Percentiles rank a stretch among this genome's conserved stretches.
These are phyloP conservation scores for Xylariaceae sp. DNA, from an alignment of 2,329 filamentous ascomycete genomes.

Conservation along the genomic window DNA sequence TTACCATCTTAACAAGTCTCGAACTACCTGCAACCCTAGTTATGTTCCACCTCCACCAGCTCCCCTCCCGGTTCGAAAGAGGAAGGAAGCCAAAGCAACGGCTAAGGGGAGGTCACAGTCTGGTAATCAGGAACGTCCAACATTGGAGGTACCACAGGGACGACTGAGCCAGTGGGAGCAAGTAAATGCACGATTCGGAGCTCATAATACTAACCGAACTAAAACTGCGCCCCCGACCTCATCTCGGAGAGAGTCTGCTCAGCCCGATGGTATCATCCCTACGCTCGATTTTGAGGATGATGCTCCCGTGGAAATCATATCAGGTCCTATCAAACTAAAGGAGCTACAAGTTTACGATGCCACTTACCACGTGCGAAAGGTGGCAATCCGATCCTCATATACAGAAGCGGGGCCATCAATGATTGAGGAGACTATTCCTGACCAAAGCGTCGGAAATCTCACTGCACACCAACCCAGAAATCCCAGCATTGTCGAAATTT, in stretches of 20 bases:
- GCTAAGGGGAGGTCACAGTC: background rate
- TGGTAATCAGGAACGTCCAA: no score
- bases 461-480: background rate
- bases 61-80: slow-evolving; percentile 17
- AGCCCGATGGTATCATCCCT: background rate
- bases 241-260: background rate
- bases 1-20: slow-evolving; percentile 57
- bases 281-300: background rate
- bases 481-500: background rate
- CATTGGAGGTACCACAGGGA: slow-evolving; percentile 1
- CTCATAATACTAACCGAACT: background rate
- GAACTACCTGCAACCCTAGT: slow-evolving; percentile 51
- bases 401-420: background rate
- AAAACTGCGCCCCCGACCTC: background rate
- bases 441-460: background rate
- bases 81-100: background rate
- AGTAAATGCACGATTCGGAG: background rate
- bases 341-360: slow-evolving; percentile 25
- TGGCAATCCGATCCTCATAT: background rate
- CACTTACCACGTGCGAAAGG: slow-evolving; percentile 10
- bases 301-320: background rate
- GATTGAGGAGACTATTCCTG: background rate
- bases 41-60: slow-evolving; percentile 33
- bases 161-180: background rate
- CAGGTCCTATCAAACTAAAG: slow-evolving; percentile 21